Evolutionary conservation across 2,329 filamentous ascomycete genomes (phyloP), one percentile per base, ranked within the genome.

Genomic region (Exophiala dermatitidis): DNA sequence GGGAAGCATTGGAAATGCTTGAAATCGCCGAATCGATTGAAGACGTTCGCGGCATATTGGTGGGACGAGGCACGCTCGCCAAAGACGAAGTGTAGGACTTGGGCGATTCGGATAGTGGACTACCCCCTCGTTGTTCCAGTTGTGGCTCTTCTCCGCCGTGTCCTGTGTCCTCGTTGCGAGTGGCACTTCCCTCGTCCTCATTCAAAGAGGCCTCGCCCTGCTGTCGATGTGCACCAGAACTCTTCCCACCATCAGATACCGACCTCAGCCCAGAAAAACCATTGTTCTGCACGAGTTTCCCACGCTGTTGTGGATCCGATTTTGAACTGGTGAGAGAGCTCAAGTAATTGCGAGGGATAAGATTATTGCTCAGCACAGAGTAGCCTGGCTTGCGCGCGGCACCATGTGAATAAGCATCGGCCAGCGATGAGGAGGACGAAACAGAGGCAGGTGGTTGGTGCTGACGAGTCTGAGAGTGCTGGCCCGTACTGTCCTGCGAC

Each of bases 21-120:
- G 91, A 95, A 44, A 94, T 85, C n/a, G 88, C 86, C 7, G 90
- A 96, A 69, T 97, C 91, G 64, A 95, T 91, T 7, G 91, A 96
- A 2, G 87, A 86, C 52, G 86, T 95, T 64, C 90, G 83, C 52
- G 84, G 81, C 62, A 75, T 71, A 46, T 26, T 54, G 29, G 41
- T 50, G 40, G 38, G 46, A n/a, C 32, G 50, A 38, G 31, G 50
- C 31, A n/a, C 45, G 48, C 47, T 52, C 4, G 45, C 33, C 10
- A 36, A 44, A 28, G 36, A 44, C 45, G 56, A 37, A 6, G 43
- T 43, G 50, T 51, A 56, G 9, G 53, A 56, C 41, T 52, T 56
- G 28, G 53, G 50, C 33, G 56, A 58, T 19, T 55, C 56, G n/a
- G 37, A 50, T 19, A 58, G 43, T 9, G 33, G 28, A 46, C 12